These are phyloP conservation scores for Rubia yunnanensis DNA, from an alignment of 257 asterid genomes.

Conservation along the genomic window DNA sequence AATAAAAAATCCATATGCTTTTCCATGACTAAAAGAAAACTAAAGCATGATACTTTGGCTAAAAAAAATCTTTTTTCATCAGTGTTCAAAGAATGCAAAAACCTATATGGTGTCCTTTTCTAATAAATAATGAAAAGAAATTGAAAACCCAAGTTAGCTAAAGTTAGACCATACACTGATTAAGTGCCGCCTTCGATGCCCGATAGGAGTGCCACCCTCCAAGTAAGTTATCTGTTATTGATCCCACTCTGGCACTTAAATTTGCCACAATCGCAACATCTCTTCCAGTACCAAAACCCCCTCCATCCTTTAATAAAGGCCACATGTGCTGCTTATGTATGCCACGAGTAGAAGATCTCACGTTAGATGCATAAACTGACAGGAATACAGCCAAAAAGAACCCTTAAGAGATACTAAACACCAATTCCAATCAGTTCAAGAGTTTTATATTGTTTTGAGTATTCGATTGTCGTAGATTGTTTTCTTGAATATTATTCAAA, in stretches of 20 bases:
- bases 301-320: conserved; percentile 88
- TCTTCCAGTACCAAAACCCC: conserved; percentile 53
- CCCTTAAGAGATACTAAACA: not conserved
- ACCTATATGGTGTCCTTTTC: not conserved
- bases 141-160: not conserved
- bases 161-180: conserved; percentile 50
- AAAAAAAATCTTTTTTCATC: not conserved
- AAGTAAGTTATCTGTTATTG: conserved; percentile 70
- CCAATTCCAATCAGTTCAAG: not conserved
- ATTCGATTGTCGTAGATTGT: not conserved
- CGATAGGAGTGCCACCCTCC: conserved; percentile 99
- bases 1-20: no score
- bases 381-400: not conserved
- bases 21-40: not conserved
- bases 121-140: conserved; percentile 5
- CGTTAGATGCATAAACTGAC: not conserved
- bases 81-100: not conserved
- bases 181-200: conserved; percentile 78
- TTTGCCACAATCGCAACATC: conserved; percentile 64
- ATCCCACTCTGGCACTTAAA: conserved; percentile 92
- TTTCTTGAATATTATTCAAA: not conserved
- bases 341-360: conserved; percentile 13
- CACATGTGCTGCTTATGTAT: conserved; percentile 67
- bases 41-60: not conserved
- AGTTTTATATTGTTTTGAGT: not conserved